These are phyloP conservation scores for Rhodomyrtus tomentosa DNA, from an alignment of 345 rosid genomes.

Conservation along the genomic window DNA sequence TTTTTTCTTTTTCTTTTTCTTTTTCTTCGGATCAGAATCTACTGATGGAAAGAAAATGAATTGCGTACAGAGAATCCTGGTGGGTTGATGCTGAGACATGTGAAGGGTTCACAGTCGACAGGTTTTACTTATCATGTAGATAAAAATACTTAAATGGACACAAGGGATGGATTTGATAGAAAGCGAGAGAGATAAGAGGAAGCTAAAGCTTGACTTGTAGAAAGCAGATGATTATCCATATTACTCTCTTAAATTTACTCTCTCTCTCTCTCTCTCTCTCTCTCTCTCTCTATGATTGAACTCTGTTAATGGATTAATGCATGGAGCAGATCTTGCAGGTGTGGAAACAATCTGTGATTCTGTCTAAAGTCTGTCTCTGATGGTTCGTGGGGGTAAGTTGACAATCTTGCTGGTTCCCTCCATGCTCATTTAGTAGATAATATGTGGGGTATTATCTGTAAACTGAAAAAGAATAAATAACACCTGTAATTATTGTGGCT, in stretches of 20 bases:
- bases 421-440: background rate
- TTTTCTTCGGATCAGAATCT: background rate
- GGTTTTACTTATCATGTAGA: background rate
- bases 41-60: background rate
- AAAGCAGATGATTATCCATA: background rate
- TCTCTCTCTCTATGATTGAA: background rate
- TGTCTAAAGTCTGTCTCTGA: background rate
- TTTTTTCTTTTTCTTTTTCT: background rate
- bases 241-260: background rate
- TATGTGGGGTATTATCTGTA: background rate
- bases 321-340: background rate
- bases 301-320: background rate
- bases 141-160: background rate
- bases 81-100: background rate
- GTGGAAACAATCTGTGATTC: background rate
- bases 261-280: background rate
- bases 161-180: no score
- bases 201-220: background rate
- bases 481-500: background rate
- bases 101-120: background rate
- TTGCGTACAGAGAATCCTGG: background rate
- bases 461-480: background rate
- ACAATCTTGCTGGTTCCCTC: background rate
- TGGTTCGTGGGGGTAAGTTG: background rate
- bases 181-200: background rate